These are phyloP conservation scores for Exophiala bonariae DNA, from an alignment of 2,329 filamentous ascomycete species.

Conservation along the genomic window DNA sequence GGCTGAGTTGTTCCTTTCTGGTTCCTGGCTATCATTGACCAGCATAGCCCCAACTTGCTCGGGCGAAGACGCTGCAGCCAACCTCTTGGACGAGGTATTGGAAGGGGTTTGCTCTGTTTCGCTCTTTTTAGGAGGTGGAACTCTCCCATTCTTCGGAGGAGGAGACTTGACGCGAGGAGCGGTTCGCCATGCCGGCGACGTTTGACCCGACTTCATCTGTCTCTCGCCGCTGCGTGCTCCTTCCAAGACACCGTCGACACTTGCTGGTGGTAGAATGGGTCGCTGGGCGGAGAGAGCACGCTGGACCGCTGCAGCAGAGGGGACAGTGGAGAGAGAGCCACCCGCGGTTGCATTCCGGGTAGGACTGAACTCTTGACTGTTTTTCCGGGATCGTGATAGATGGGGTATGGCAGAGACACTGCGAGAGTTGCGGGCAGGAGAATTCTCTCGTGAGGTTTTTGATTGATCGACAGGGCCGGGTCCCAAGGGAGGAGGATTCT, in stretches of 20 bases:
- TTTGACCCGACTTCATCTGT: slow-evolving; percentile 45
- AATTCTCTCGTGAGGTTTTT: slow-evolving; percentile 17
- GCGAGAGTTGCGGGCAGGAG: slow-evolving; percentile 21
- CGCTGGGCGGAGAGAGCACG: slow-evolving; percentile 68
- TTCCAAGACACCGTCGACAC: slow-evolving; percentile 63
- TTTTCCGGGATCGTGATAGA: slow-evolving; percentile 61
- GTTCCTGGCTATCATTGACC: slow-evolving; percentile 24
- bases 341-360: slow-evolving; percentile 47
- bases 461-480: slow-evolving; percentile 7
- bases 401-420: slow-evolving; percentile 29
- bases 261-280: slow-evolving; percentile 62
- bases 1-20: slow-evolving; percentile 40
- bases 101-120: slow-evolving; percentile 47
- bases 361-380: slow-evolving; percentile 67
- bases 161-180: slow-evolving; percentile 78
- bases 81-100: slow-evolving; percentile 53
- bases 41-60: slow-evolving; percentile 20
- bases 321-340: slow-evolving; percentile 45
- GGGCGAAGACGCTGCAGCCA: slow-evolving; percentile 22
- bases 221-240: slow-evolving; percentile 67
- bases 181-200: slow-evolving; percentile 69
- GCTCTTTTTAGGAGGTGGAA: slow-evolving; percentile 41
- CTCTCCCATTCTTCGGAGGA: slow-evolving; percentile 55
- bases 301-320: slow-evolving; percentile 63
- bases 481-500: slow-evolving; percentile 10